Percentiles rank a stretch among this genome's conserved stretches.
These are phyloP conservation scores for Phytophthora syringae DNA, from an alignment of 352 stramenopile species.

Conservation along the genomic window DNA sequence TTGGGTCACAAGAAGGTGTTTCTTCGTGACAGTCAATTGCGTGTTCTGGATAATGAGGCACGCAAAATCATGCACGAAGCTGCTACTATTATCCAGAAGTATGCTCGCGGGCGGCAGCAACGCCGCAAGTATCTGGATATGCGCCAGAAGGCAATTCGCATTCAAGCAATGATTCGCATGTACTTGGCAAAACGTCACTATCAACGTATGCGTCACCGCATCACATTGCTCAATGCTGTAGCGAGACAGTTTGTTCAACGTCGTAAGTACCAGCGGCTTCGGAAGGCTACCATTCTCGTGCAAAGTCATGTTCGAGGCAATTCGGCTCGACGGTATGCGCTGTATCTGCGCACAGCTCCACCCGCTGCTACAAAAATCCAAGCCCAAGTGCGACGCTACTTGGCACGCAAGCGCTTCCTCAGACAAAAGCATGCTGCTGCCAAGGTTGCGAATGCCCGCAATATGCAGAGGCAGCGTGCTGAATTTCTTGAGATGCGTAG, in stretches of 20 bases:
- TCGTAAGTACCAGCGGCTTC: conserved; percentile 70
- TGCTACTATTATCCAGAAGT: conserved; percentile 79
- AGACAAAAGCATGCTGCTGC: conserved; percentile 74
- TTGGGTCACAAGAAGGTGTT: conserved; percentile 91
- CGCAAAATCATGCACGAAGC: conserved; percentile 89
- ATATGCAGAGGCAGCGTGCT: conserved; percentile 69
- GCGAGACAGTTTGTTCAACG: conserved; percentile 78
- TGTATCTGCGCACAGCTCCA: conserved; percentile 78
- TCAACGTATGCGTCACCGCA: conserved; percentile 51
- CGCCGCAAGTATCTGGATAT: conserved; percentile 70
- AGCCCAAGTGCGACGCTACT: conserved; percentile 67
- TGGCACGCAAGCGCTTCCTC: conserved; percentile 71
- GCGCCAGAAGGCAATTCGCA: conserved; percentile 61
- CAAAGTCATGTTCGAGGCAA: conserved; percentile 79
- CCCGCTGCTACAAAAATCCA: conserved; percentile 85
- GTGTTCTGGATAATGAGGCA: conserved; percentile 82
- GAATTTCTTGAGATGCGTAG: conserved; percentile 71
- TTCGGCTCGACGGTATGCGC: conserved; percentile 66
- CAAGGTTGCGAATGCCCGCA: conserved; percentile 71
- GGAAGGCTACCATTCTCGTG: conserved; percentile 71
- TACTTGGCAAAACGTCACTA: conserved; percentile 65
- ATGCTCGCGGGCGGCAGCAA: conserved; percentile 70
- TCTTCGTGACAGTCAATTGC: conserved; percentile 83
- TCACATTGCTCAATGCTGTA: conserved; percentile 77
- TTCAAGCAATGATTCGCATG: conserved; percentile 79